Percentiles rank a stretch among this genome's conserved stretches.
Conservation (phyloP, 257 asterid species). For the Ophiorrhiza pumila region DNA sequence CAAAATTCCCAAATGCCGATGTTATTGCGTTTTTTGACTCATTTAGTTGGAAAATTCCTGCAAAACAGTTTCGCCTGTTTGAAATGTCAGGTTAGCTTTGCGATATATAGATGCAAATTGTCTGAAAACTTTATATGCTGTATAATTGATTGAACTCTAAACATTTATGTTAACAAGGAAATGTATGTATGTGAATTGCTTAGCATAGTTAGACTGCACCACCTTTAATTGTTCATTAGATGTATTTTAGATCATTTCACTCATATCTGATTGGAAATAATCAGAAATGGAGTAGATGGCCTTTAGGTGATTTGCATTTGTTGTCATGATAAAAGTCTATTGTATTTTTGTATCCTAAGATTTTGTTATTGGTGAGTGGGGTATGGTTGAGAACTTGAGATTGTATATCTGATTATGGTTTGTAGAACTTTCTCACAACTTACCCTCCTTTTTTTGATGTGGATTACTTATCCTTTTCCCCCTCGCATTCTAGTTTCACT, state of each 20-base stretch:
- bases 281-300: background rate
- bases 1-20: conserved; percentile 52
- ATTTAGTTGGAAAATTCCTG: conserved; percentile 87
- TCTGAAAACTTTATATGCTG: background rate
- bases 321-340: too few species aligned
- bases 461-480: too few species aligned
- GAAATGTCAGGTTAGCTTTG: conserved; percentile 38
- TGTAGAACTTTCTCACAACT: too few species aligned
- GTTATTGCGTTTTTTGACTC: conserved; percentile 57
- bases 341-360: too few species aligned
- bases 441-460: too few species aligned
- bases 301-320: background rate
- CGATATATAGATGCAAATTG: background rate
- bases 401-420: too few species aligned
- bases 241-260: background rate
- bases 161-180: background rate
- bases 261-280: background rate
- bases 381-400: too few species aligned
- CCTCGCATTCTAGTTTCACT: too few species aligned
- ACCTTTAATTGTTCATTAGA: background rate
- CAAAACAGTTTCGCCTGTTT: conserved; percentile 13
- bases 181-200: background rate
- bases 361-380: too few species aligned
- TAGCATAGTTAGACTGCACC: background rate
- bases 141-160: background rate